Conservation (phyloP, 805 yeast genomes). For the Starmerella apicola region DNA sequence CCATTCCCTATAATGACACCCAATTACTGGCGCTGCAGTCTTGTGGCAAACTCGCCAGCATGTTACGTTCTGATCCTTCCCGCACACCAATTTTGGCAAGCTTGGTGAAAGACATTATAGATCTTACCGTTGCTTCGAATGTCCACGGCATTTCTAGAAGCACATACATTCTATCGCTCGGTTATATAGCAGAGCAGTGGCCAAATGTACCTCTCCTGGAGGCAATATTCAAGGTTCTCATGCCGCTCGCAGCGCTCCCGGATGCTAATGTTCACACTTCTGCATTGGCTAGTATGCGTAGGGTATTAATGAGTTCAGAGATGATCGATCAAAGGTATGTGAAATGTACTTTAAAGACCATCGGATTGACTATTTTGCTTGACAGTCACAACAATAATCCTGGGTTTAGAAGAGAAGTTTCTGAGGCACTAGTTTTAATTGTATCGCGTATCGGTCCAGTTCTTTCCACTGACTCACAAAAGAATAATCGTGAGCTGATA, state of each 20-base stretch:
- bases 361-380: conserved; percentile 32
- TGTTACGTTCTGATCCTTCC: conserved; percentile 17
- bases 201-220: conserved; percentile 9
- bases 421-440: conserved; percentile 35
- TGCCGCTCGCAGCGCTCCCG: conserved; percentile 59
- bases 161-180: conserved; percentile 40
- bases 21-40: conserved; percentile 43
- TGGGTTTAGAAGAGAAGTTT: conserved; percentile 33
- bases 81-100: conserved; percentile 16
- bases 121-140: conserved; percentile 46
- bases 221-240: conserved; percentile 21
- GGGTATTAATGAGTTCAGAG: conserved; percentile 44
- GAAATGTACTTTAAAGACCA: conserved; percentile 32
- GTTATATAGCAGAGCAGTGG: conserved; percentile 33
- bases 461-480: conserved; percentile 21
- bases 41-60: conserved; percentile 38
- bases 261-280: conserved; percentile 75
- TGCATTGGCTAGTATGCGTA: conserved; percentile 47
- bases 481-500: conserved; percentile 15
- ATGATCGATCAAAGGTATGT: conserved; percentile 36
- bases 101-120: conserved; percentile 44
- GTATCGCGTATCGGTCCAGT: conserved; percentile 40
- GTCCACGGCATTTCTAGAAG: conserved; percentile 55
- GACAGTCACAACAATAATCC: conserved; percentile 42
- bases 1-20: conserved; percentile 31